These are phyloP conservation scores for Trichocomaceae sp. DNA, from an alignment of 2,329 filamentous ascomycete genomes.

Conservation along the genomic window DNA sequence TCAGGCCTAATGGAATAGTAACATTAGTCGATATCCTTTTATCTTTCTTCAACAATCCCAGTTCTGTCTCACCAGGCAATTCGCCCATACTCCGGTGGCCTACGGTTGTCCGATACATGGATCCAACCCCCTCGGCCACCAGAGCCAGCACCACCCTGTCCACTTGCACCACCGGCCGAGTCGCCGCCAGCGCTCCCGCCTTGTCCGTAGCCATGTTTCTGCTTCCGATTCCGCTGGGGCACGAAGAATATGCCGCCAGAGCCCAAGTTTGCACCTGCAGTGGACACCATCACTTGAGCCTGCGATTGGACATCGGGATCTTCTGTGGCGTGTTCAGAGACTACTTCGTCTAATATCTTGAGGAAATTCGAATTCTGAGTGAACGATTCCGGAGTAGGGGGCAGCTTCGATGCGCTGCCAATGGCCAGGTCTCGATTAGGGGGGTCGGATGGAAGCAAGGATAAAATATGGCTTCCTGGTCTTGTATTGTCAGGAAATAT, in stretches of 20 bases:
- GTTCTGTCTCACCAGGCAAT: slow-evolving; percentile 47
- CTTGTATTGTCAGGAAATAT: slow-evolving; percentile 40
- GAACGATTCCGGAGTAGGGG: slow-evolving; percentile 51
- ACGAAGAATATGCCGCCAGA: slow-evolving; percentile 46
- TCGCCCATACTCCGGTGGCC: slow-evolving; percentile 57
- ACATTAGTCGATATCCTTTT: background rate
- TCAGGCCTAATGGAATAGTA: slow-evolving; percentile 42
- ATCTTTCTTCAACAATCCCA: background rate
- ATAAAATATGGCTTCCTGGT: slow-evolving; percentile 42
- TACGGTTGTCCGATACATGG: slow-evolving; percentile 55
- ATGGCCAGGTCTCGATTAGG: slow-evolving; percentile 49
- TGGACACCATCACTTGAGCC: slow-evolving; percentile 54
- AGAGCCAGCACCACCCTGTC: slow-evolving; percentile 53
- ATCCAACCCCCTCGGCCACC: slow-evolving; percentile 56
- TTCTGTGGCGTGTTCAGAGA: slow-evolving; percentile 47
- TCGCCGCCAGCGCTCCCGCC: slow-evolving; percentile 39
- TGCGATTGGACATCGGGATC: slow-evolving; percentile 54
- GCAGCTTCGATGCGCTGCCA: slow-evolving; percentile 49
- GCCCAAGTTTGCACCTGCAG: slow-evolving; percentile 49
- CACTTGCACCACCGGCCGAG: slow-evolving; percentile 50
- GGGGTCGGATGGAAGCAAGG: slow-evolving; percentile 51
- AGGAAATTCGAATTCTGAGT: slow-evolving; percentile 53
- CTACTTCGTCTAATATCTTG: slow-evolving; percentile 50
- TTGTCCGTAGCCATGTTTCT: slow-evolving; percentile 23
- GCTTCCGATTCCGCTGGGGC: slow-evolving; percentile 24